A percentile compares a stretch with the other conserved stretches of the same genome.
Evolutionary conservation across 495 filamentous ascomycete genomes (phyloP).

Genomic region (Aspergillus steynii): DNA sequence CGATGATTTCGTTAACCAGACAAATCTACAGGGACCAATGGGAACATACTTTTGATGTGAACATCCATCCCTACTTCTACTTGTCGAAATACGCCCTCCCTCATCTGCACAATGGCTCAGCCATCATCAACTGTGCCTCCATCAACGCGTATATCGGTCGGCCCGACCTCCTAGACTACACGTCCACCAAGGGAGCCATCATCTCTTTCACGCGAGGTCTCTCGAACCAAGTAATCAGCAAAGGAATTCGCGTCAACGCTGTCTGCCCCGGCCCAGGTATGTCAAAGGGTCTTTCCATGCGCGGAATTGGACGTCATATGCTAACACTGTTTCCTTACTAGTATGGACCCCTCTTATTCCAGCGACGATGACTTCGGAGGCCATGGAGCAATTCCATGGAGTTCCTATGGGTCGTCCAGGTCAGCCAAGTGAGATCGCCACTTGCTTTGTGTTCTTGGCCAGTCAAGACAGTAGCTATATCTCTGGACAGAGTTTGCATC

Average conservation of each 20-base stretch:
- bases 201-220: conserved; percentile 78
- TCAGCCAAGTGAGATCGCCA: conserved; percentile 77
- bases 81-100: conserved; percentile 76
- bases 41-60: conserved; percentile 71
- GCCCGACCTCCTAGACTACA: conserved; percentile 83
- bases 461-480: conserved; percentile 71
- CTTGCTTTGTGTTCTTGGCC: conserved; percentile 84
- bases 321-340: conserved; percentile 12
- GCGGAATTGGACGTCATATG: not conserved
- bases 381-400: conserved; percentile 67
- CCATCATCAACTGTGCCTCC: conserved; percentile 82
- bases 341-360: conserved; percentile 87
- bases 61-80: conserved; percentile 75
- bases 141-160: conserved; percentile 83
- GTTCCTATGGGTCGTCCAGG: conserved; percentile 78
- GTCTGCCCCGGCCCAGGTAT: conserved; percentile 73
- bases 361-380: conserved; percentile 69
- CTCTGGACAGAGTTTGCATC: conserved; percentile 61
- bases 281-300: conserved; percentile 6
- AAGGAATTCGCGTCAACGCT: conserved; percentile 79
- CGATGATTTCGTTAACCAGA: not conserved
- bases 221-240: conserved; percentile 69
- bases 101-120: conserved; percentile 73
- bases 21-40: conserved; percentile 63
- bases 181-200: conserved; percentile 80